A percentile compares a stretch with the other conserved stretches of the same genome.
Conservation (phyloP, 208 protist species). For the Acanthamoeba lenticulata region DNA sequence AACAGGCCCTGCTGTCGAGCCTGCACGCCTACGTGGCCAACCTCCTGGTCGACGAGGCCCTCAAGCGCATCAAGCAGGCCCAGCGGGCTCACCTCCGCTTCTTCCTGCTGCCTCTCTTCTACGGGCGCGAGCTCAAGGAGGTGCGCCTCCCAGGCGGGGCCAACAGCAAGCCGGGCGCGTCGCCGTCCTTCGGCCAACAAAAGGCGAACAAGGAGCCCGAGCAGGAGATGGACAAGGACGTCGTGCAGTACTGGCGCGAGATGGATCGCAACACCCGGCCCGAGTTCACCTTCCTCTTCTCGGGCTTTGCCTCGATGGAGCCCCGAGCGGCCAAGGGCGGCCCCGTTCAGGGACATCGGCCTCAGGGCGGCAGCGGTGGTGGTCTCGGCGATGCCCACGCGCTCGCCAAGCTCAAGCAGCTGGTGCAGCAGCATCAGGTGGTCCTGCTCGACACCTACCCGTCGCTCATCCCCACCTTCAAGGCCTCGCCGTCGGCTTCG, state of each 20-base stretch:
- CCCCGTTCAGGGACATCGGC: neutral
- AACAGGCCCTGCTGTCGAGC: neutral
- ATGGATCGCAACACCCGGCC: neutral
- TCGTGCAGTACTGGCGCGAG: conserved; percentile 35
- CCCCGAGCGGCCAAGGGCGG: neutral
- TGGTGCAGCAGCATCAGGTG: conserved; percentile 15
- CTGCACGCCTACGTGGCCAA: conserved; percentile 11
- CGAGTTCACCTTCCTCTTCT: conserved; percentile 32
- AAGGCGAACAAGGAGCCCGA: conserved; percentile 25
- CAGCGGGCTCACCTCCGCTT: neutral
- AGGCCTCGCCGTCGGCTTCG: neutral
- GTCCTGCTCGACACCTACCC: conserved; percentile 40
- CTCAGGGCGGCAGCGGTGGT: neutral
- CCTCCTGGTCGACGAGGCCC: conserved; percentile 17
- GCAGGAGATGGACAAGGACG: conserved; percentile 24
- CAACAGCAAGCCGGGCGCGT: neutral
- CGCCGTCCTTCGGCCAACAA: neutral
- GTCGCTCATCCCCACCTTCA: conserved; percentile 5
- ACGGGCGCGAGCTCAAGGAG: conserved; percentile 17
- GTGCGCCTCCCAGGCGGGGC: neutral
- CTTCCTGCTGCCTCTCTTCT: conserved; percentile 10
- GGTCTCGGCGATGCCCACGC: neutral
- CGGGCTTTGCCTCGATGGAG: neutral
- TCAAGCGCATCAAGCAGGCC: neutral
- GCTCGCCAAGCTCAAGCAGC: conserved; percentile 1